Conservation (phyloP, 176 grass and related monocot genomes). For the Aegilops sharonensis region DNA sequence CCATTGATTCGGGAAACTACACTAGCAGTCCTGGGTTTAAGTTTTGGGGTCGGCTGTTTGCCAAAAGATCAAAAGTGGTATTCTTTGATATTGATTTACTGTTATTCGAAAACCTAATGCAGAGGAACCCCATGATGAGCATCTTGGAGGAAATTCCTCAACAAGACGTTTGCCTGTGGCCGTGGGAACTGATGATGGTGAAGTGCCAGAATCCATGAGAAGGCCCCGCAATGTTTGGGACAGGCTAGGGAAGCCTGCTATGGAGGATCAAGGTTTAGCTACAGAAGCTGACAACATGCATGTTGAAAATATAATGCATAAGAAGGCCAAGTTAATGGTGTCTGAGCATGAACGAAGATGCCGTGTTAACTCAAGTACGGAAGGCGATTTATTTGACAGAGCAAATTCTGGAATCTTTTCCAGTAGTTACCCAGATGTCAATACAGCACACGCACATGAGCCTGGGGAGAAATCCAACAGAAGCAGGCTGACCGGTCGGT, state of each 20-base stretch:
- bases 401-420: conserved; percentile 16
- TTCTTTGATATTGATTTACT: neutral
- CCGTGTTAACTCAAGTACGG: conserved; percentile 21
- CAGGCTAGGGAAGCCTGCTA: conserved; percentile 57
- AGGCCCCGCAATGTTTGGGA: conserved; percentile 69
- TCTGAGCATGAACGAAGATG: conserved; percentile 38
- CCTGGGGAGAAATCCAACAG: conserved; percentile 30
- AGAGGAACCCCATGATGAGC: conserved; percentile 39
- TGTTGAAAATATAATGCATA: conserved; percentile 38
- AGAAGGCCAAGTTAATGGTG: conserved; percentile 36
- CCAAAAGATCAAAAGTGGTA: conserved; percentile 1
- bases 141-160: conserved; percentile 32
- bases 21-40: neutral
- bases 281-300: conserved; percentile 22
- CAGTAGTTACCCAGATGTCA: conserved; percentile 16
- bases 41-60: neutral
- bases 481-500: conserved; percentile 45
- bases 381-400: conserved; percentile 33
- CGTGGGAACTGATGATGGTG: conserved; percentile 24
- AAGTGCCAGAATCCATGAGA: conserved; percentile 30
- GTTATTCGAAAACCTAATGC: conserved; percentile 26
- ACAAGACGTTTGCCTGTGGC: conserved; percentile 37
- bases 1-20: neutral
- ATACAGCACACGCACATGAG: conserved; percentile 14
- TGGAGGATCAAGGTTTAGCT: conserved; percentile 25